Conservation (phyloP, 1,284 basidiomycete species). For the Wallemia mellicola region DNA sequence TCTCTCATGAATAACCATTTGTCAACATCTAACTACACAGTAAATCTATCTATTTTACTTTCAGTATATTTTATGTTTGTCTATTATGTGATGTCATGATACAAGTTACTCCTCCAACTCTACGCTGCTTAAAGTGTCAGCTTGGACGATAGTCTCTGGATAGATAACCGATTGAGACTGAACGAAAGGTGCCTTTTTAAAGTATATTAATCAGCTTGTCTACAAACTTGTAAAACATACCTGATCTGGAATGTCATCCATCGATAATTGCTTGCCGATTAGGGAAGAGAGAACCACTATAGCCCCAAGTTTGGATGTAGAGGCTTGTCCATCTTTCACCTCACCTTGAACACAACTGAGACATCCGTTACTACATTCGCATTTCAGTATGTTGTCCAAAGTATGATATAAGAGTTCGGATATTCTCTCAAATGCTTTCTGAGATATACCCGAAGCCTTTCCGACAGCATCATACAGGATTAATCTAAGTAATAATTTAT, state of each 20-base stretch:
- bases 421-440: constrained; percentile 54
- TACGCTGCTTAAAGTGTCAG: not conserved
- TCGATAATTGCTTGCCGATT: not conserved
- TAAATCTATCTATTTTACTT: too few species aligned
- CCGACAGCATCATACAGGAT: constrained; percentile 54
- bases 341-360: not conserved
- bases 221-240: too few species aligned
- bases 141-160: not conserved
- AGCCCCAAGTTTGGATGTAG: not conserved
- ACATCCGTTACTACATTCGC: constrained; percentile 42
- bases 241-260: not conserved
- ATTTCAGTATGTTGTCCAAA: constrained; percentile 29
- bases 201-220: not conserved
- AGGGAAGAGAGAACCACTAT: not conserved
- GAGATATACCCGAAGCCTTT: constrained; percentile 36
- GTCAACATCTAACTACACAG: too few species aligned
- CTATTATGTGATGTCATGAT: too few species aligned
- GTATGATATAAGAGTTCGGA: constrained; percentile 34
- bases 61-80: too few species aligned
- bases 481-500: constrained; percentile 21
- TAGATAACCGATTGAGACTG: not conserved
- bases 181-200: not conserved
- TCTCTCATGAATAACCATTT: not conserved
- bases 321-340: constrained; percentile 8
- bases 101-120: too few species aligned